Base-by-base conservation (phyloP, 768 basidiomycete species). In the Cystofilobasidium capitatum region DNA sequence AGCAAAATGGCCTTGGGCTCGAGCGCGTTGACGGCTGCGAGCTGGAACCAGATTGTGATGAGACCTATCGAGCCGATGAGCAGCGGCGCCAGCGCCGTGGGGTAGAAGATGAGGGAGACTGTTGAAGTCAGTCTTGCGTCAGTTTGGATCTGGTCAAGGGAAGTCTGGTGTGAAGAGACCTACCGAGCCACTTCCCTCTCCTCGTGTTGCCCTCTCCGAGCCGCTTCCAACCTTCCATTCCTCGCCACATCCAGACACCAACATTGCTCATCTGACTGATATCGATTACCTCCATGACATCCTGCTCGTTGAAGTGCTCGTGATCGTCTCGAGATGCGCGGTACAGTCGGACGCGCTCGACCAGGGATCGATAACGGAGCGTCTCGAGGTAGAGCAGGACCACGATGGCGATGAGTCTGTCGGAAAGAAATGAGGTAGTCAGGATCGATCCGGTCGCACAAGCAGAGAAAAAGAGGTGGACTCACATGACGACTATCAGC, bases 11-110 rank as follows among this genome's bases (percentile, higher is more conserved):
- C 93, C 68, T 85, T 84, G 37, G 80, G 78, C 64, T 85, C 84
- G 36, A 98, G 80, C 0, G 91, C 89, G 0, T 81, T 79, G 64
- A 97, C 79, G 6, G 88, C 89, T 49, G 86, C 75, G 49, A 99
- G 81, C 77, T 99, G 96, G 35, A 94, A 80, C 77, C 97, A 81
- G 36, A 98, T 85, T 37, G 86, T 86, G 55, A 98, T 76, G 16
- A 98, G 77, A 13, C 93, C 93, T 71, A 97, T 85, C 71, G 92
- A 79, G n/a, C 93, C 92, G 72, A 98, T 89, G 69, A 92, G 83
- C 75, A 99, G 85, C 74, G 92, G 89, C 0, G 89, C 87, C 54
- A 94, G 82, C 0, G 91, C 92, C 1, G 90, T 88, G 2, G 91
- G 85, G 74, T 97, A 89, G 76, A 91, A 89, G 67, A 99, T 80